Percentiles rank a stretch among this genome's conserved stretches.
Evolutionary conservation across 768 basidiomycete species (phyloP).

Genomic region (Cystobasidium onofrii): DNA sequence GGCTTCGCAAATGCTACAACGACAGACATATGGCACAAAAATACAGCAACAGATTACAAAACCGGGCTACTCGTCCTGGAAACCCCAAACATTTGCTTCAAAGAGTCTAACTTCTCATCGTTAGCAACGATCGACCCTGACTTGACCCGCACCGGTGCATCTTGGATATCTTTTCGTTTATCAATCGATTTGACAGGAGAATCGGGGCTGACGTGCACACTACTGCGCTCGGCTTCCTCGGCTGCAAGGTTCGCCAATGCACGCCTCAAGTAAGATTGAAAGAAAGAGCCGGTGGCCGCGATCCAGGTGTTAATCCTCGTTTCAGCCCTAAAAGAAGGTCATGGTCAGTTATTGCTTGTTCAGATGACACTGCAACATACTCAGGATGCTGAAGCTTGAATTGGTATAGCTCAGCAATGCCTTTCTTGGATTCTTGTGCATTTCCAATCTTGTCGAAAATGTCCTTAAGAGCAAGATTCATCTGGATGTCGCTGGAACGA

Average conservation of each 20-base stretch:
- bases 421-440: constrained; percentile 44
- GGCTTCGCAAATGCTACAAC: not conserved
- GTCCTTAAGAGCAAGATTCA: constrained; percentile 37
- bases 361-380: constrained; percentile 30
- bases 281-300: constrained; percentile 77
- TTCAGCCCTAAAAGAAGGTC: constrained; percentile 13
- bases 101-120: not conserved
- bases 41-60: not conserved
- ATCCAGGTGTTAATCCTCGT: constrained; percentile 76
- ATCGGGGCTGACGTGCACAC: not conserved
- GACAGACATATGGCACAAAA: no score
- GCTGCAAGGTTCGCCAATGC: constrained; percentile 50
- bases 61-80: not conserved
- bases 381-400: constrained; percentile 80
- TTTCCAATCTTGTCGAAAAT: constrained; percentile 43
- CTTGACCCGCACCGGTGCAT: no score
- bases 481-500: constrained; percentile 33
- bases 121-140: not conserved
- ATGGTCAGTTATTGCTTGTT: not conserved
- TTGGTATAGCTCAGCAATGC: constrained; percentile 86
- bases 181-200: no score
- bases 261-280: constrained; percentile 81
- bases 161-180: no score
- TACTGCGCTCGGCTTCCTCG: constrained; percentile 9
- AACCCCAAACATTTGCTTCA: constrained; percentile 7